Evolutionary conservation across 78 protist species (phyloP).

Genomic region (Tieghemostelium lacteum): DNA sequence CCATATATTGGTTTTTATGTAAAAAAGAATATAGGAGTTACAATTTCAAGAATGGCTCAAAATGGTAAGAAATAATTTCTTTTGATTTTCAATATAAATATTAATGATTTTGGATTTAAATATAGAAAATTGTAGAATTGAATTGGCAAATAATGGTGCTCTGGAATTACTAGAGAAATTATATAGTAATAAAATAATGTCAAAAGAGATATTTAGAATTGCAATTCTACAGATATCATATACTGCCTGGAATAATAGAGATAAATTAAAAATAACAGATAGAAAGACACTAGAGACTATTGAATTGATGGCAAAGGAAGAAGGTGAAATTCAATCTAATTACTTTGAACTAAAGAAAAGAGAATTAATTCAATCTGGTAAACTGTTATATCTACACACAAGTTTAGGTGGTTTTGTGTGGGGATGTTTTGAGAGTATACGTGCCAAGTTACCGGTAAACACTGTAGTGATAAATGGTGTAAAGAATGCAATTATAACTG

Average conservation of each 20-base stretch:
- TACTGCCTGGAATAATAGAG: slow-evolving; percentile 3
- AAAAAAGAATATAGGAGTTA: slow-evolving; percentile 26
- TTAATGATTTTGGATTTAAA: too few species aligned
- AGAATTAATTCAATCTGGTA: slow-evolving; percentile 71
- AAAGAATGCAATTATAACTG: slow-evolving; percentile 81
- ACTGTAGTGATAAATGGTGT: slow-evolving; percentile 25
- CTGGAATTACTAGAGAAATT: slow-evolving; percentile 31
- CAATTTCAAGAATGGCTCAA: slow-evolving; percentile 47
- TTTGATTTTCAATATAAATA: too few species aligned
- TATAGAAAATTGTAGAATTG: slow-evolving; percentile 46
- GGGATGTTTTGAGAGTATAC: slow-evolving; percentile 76
- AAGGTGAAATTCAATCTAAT: background rate
- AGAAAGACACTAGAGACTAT: background rate
- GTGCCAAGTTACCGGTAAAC: slow-evolving; percentile 32
- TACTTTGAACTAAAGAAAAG: slow-evolving; percentile 11
- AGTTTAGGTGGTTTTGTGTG: slow-evolving; percentile 86
- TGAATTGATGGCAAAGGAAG: background rate
- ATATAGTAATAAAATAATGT: background rate
- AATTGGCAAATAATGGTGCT: slow-evolving; percentile 59
- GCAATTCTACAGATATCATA: slow-evolving; percentile 26
- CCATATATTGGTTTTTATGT: slow-evolving; percentile 60
- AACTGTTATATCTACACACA: slow-evolving; percentile 83
- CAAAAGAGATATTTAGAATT: slow-evolving; percentile 7
- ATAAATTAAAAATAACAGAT: background rate
- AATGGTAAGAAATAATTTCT: too few species aligned